These are phyloP conservation scores for Phytophthora quininea DNA, from an alignment of 352 stramenopile genomes.

Conservation along the genomic window DNA sequence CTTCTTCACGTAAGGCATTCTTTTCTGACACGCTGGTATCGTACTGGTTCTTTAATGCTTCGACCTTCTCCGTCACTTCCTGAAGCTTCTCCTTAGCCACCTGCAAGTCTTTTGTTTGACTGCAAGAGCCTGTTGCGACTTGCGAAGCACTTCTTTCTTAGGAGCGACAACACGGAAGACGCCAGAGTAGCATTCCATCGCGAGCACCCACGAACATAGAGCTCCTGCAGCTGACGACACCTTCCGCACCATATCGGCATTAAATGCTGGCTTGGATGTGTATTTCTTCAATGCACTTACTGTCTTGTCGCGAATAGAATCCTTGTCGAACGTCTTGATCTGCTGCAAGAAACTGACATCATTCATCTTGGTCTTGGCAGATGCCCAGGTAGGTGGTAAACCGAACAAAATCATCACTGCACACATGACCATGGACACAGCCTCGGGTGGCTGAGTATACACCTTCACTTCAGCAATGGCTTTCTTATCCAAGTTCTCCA, in stretches of 20 bases:
- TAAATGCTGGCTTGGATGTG: slow-evolving; percentile 84
- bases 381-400: slow-evolving; percentile 91
- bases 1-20: slow-evolving; percentile 93
- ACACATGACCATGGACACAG: slow-evolving; percentile 93
- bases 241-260: slow-evolving; percentile 91
- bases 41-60: slow-evolving; percentile 91
- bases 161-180: slow-evolving; percentile 90
- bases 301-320: slow-evolving; percentile 93
- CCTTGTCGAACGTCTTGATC: slow-evolving; percentile 97
- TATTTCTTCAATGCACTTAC: slow-evolving; percentile 96
- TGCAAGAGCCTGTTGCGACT: slow-evolving; percentile 83
- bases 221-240: slow-evolving; percentile 88
- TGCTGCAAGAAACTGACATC: slow-evolving; percentile 94
- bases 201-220: slow-evolving; percentile 92
- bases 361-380: slow-evolving; percentile 94
- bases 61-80: slow-evolving; percentile 93
- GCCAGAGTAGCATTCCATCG: slow-evolving; percentile 91
- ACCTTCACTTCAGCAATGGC: slow-evolving; percentile 96
- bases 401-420: slow-evolving; percentile 97
- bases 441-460: slow-evolving; percentile 92
- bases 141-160: slow-evolving; percentile 90
- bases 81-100: slow-evolving; percentile 90
- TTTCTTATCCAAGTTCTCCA: slow-evolving; percentile 96
- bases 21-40: slow-evolving; percentile 94
- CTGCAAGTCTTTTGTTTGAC: slow-evolving; percentile 91